Evolutionary conservation across 202 grass and related monocot genomes (phyloP), one percentile per base, ranked within the genome.

Genomic region (Panicum virgatum): DNA sequence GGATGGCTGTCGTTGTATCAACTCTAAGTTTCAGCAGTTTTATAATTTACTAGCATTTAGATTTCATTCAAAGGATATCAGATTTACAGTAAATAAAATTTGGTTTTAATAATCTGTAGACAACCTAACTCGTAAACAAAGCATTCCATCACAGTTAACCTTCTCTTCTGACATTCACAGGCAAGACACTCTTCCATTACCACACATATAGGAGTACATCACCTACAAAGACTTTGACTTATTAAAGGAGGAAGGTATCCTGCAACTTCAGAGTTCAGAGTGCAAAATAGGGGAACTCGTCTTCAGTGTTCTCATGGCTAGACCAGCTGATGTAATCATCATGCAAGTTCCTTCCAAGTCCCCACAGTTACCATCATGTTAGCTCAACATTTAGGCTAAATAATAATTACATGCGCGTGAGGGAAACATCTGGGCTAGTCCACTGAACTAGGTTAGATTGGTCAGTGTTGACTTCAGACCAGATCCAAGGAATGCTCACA

Each of bases 71-170:
- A 4, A 63, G 30, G 15, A 71, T 50, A 7, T 69, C 27, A 50
- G 14, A 14, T 50, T 8, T 9, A 16, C 19, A 71, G 44, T 13
- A 39, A 42, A 16, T 27, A 47, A 26, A 27, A 47, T 69, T 10
- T 27, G 12, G 22, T 59, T 44, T 69, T 2, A 6, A 29, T 9
- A 70, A 47, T 27, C 42, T 47, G 45, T 47, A 13, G 14, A 45
- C 14, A 62, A 59, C 56, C 59, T 32, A 62, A 62, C 27, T 47
- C 0, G 25, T 18, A 27, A 27, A 32, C 18, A 71, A 44, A 71
- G 67, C 34, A 71, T 16, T 30, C 27, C 44, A 51, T 12, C 43
- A 72, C 16, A 52, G 69, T 52, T 67, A 62, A 79, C 46, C 77
- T 67, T 67, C 51, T 67, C 14, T 59, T 61, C n/a, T 46, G 26